phyloP scores from a whole-genome alignment of 148 eudicot genomes.

The Vaccinium macrocarpon region DNA sequence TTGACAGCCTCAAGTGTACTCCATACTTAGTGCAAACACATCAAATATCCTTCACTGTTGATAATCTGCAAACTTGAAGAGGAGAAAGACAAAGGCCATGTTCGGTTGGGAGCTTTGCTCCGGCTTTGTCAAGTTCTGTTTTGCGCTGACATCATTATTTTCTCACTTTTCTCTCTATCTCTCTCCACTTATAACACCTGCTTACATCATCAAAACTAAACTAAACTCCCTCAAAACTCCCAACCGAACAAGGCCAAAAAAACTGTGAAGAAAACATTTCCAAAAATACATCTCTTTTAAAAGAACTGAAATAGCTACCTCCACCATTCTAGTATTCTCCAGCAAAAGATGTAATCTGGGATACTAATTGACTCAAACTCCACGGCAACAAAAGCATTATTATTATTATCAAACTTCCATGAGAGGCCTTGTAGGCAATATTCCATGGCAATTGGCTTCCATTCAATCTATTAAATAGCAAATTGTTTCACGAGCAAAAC shows the following conservation, averaged over 20 bases:
- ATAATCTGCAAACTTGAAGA: not conserved
- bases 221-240: too few relatives aligned
- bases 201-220: too few relatives aligned
- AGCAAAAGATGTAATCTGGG: not conserved
- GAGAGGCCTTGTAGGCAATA: not conserved
- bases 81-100: not conserved
- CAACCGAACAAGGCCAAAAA: too few relatives aligned
- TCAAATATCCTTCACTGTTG: not conserved
- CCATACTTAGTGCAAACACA: not conserved
- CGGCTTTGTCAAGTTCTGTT: too few relatives aligned
- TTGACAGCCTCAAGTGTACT: not conserved
- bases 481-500: conserved; percentile 3
- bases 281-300: not conserved
- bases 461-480: not conserved
- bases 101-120: too few relatives aligned
- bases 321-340: not conserved
- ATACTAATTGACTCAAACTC: not conserved
- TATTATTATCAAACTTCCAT: not conserved
- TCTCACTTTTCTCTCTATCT: too few relatives aligned
- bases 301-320: not conserved
- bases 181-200: too few relatives aligned
- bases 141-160: too few relatives aligned
- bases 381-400: not conserved
- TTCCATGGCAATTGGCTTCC: not conserved
- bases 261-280: not conserved